These are phyloP conservation scores for Physcia stellaris DNA, from an alignment of 495 filamentous ascomycete genomes.

Conservation along the genomic window DNA sequence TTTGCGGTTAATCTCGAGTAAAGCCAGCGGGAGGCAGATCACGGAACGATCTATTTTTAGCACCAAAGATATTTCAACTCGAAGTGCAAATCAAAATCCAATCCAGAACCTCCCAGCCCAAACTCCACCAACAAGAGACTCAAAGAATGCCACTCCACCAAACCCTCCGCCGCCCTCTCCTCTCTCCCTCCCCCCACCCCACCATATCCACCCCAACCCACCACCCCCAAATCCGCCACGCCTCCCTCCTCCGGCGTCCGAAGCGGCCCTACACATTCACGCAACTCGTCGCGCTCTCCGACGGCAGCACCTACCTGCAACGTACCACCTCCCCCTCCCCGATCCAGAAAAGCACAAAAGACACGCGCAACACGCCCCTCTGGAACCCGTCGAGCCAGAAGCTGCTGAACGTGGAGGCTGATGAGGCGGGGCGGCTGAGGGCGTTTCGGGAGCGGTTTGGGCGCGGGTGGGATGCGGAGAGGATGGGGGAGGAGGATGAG, in stretches of 20 bases:
- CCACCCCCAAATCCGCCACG: slow-evolving; percentile 42
- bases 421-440: slow-evolving; percentile 82
- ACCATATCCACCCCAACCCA: neutral
- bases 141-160: slow-evolving; percentile 27
- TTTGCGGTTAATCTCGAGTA: too few species aligned
- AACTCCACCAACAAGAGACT: slow-evolving; percentile 12
- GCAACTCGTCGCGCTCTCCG: slow-evolving; percentile 85
- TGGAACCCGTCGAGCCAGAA: slow-evolving; percentile 79
- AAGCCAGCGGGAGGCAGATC: too few species aligned
- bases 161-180: slow-evolving; percentile 28
- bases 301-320: slow-evolving; percentile 74
- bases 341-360: slow-evolving; percentile 64
- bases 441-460: slow-evolving; percentile 80
- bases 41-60: too few species aligned
- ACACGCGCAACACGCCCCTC: slow-evolving; percentile 72
- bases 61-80: too few species aligned
- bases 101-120: slow-evolving; percentile 25
- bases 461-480: slow-evolving; percentile 57
- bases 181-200: slow-evolving; percentile 3
- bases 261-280: slow-evolving; percentile 92
- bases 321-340: slow-evolving; percentile 78
- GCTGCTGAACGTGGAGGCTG: slow-evolving; percentile 76
- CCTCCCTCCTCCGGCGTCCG: slow-evolving; percentile 76
- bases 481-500: slow-evolving; percentile 11
- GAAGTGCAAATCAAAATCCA: slow-evolving; percentile 5